Conservation (phyloP, 1,284 basidiomycete genomes). For the Irpex sp. region DNA sequence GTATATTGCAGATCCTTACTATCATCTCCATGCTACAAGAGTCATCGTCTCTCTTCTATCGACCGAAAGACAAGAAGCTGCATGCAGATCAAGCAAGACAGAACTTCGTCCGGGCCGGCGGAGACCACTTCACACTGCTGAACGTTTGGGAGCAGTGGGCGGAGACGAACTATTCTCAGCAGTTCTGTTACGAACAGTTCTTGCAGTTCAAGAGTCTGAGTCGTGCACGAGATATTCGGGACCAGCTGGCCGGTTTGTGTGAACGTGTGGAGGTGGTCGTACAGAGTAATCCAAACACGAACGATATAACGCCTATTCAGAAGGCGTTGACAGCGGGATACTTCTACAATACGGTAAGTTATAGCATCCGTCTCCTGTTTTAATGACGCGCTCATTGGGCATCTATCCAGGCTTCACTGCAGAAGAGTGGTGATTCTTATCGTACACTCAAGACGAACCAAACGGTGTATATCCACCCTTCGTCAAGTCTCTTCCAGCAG, state of each 20-base stretch:
- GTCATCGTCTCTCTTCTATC: constrained; percentile 91
- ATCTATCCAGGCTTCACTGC: constrained; percentile 68
- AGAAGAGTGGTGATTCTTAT: constrained; percentile 91
- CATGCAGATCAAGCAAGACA: constrained; percentile 96
- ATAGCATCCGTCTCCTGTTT: constrained; percentile 2
- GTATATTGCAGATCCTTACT: constrained; percentile 68
- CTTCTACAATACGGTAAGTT: constrained; percentile 90
- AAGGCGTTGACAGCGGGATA: constrained; percentile 95
- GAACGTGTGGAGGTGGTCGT: constrained; percentile 96
- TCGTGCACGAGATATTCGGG: constrained; percentile 92
- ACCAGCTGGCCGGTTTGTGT: constrained; percentile 93
- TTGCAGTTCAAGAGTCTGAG: constrained; percentile 95
- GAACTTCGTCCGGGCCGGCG: constrained; percentile 93
- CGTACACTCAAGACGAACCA: constrained; percentile 93
- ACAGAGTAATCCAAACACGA: constrained; percentile 82
- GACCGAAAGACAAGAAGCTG: constrained; percentile 96
- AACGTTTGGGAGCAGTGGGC: constrained; percentile 99
- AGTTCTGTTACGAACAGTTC: constrained; percentile 96
- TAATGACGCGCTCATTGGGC: background rate
- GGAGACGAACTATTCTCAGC: constrained; percentile 93
- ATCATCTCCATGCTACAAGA: constrained; percentile 98
- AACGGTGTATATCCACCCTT: constrained; percentile 95
- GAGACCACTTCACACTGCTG: constrained; percentile 95
- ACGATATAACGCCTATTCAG: constrained; percentile 90
- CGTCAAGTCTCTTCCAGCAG: constrained; percentile 90